A percentile compares a stretch with the other conserved stretches of the same genome.
Evolutionary conservation across 129 eudicot genomes (phyloP).

Genomic region (Chrysanthemum seticuspe): DNA sequence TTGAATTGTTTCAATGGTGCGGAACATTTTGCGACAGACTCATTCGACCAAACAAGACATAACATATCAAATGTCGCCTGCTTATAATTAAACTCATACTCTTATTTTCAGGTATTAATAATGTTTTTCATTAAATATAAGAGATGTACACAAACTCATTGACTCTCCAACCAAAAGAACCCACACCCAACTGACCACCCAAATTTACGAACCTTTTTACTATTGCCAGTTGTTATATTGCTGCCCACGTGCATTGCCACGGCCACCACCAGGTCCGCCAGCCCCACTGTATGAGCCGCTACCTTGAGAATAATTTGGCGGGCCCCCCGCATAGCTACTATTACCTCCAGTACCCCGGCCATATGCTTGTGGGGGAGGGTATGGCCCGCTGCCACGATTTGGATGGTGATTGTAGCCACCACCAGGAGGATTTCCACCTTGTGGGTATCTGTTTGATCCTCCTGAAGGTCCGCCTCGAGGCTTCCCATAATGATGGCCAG

Average conservation of each 20-base stretch:
- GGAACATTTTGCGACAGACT: no score
- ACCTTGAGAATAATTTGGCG: slow-evolving; percentile 67
- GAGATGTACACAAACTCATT: slow-evolving; percentile 15
- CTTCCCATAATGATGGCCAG: slow-evolving; percentile 66
- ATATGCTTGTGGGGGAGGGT: slow-evolving; percentile 68
- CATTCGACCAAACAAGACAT: no score
- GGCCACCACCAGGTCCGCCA: slow-evolving; percentile 46
- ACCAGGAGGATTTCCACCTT: slow-evolving; percentile 61
- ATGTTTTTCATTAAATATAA: slow-evolving; percentile 6
- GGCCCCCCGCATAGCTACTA: slow-evolving; percentile 58
- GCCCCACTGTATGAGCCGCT: slow-evolving; percentile 57
- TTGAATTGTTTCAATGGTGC: no score
- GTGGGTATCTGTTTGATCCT: slow-evolving; percentile 63
- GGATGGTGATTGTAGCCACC: slow-evolving; percentile 74
- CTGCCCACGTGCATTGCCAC: slow-evolving; percentile 59
- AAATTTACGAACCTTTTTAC: slow-evolving; percentile 12
- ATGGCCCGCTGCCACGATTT: slow-evolving; percentile 61
- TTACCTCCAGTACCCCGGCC: slow-evolving; percentile 48
- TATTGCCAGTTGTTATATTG: slow-evolving; percentile 78
- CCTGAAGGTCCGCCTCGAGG: slow-evolving; percentile 61
- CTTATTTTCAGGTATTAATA: slow-evolving; percentile 15
- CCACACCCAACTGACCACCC: neutral
- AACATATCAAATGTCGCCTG: no score
- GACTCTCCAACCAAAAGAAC: neutral
- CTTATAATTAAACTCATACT: neutral